Conservation (phyloP, 2,329 filamentous ascomycete species). For the Fusarium sp. region DNA sequence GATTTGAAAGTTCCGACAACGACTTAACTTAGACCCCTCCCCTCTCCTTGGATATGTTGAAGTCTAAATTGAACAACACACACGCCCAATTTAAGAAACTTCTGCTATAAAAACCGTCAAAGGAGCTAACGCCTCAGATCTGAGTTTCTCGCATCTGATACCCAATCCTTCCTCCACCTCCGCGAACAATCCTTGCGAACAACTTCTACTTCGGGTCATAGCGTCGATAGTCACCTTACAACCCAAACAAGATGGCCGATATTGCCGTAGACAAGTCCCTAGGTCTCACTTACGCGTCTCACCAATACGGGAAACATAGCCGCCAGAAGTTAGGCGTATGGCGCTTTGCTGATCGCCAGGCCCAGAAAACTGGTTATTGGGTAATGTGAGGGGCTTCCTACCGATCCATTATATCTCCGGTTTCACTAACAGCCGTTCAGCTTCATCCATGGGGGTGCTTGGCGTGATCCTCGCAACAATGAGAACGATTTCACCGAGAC, state of each 20-base stretch:
- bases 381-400: conserved; percentile 48
- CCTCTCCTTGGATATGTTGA: background rate
- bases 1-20: conserved; percentile 4
- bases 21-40: conserved; percentile 7
- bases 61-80: conserved; percentile 9
- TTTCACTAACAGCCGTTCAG: conserved; percentile 43
- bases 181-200: conserved; percentile 1
- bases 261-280: conserved; percentile 28
- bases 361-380: conserved; percentile 46
- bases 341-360: conserved; percentile 45
- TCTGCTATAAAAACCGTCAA: background rate
- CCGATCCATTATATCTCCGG: background rate
- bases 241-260: conserved; percentile 34
- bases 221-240: conserved; percentile 9
- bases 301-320: conserved; percentile 53
- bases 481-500: conserved; percentile 59
- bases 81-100: conserved; percentile 2
- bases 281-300: conserved; percentile 48
- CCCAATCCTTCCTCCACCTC: conserved; percentile 9
- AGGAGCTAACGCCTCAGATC: conserved; percentile 14
- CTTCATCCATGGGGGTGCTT: conserved; percentile 72
- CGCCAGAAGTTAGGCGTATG: conserved; percentile 61
- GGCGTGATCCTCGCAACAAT: conserved; percentile 67
- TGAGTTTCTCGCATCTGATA: conserved; percentile 10
- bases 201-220: conserved; percentile 15